Conservation (phyloP, 2,329 filamentous ascomycete species). For the Nothophoma quercina region DNA sequence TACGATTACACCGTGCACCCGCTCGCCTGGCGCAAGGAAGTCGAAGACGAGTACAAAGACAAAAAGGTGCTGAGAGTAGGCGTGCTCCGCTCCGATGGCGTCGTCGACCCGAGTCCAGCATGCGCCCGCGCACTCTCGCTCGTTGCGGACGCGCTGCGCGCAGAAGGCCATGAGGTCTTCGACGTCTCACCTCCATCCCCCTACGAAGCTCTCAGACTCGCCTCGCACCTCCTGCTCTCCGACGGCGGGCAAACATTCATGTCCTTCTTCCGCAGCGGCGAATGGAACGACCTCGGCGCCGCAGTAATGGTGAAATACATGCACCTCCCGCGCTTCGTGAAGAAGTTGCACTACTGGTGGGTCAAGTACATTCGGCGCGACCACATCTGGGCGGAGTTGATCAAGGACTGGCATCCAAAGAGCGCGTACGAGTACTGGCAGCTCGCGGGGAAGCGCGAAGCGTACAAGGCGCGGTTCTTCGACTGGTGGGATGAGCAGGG, state of each 20-base stretch:
- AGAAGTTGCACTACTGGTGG: constrained; percentile 88
- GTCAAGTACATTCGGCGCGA: constrained; percentile 84
- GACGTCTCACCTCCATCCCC: constrained; percentile 71
- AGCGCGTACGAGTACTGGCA: constrained; percentile 82
- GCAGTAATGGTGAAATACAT: constrained; percentile 78
- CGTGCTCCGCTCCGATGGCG: constrained; percentile 78
- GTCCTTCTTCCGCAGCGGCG: constrained; percentile 76
- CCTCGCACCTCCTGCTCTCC: constrained; percentile 80
- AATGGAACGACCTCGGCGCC: constrained; percentile 81
- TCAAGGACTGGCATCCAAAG: constrained; percentile 77
- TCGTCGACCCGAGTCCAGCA: constrained; percentile 86
- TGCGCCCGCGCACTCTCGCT: constrained; percentile 78
- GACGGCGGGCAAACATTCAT: constrained; percentile 84
- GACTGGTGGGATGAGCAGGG: constrained; percentile 77
- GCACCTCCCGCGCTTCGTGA: constrained; percentile 73
- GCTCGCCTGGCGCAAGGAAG: constrained; percentile 74
- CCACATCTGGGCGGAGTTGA: constrained; percentile 76
- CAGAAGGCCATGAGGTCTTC: constrained; percentile 77
- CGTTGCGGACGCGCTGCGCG: constrained; percentile 71
- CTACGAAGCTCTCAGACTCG: constrained; percentile 78
- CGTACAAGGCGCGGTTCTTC: constrained; percentile 79
- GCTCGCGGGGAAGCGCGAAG: constrained; percentile 77
- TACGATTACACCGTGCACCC: constrained; percentile 89
- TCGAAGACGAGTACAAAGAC: constrained; percentile 65
- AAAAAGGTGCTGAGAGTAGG: constrained; percentile 75